These are phyloP conservation scores for Nemania sp. DNA, from an alignment of 2,329 filamentous ascomycete species.

Conservation along the genomic window DNA sequence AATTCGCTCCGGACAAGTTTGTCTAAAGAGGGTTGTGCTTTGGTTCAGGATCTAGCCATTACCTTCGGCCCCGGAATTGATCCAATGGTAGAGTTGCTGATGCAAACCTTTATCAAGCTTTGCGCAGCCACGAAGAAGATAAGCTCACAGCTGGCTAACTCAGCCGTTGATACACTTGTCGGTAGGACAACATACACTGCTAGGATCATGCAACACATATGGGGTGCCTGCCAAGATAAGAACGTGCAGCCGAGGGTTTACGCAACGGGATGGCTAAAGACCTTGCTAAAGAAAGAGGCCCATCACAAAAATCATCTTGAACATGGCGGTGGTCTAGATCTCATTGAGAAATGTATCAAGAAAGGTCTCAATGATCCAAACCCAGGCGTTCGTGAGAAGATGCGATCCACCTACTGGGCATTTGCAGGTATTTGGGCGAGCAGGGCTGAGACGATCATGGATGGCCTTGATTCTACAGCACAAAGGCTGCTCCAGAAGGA, in stretches of 20 bases:
- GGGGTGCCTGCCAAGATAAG: conserved; percentile 87
- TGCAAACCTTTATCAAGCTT: conserved; percentile 91
- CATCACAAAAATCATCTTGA: conserved; percentile 86
- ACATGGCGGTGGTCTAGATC: conserved; percentile 83
- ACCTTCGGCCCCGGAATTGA: conserved; percentile 84
- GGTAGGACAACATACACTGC: conserved; percentile 81
- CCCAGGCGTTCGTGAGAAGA: conserved; percentile 87
- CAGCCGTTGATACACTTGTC: conserved; percentile 83
- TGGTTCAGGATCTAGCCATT: conserved; percentile 86
- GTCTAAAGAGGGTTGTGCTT: conserved; percentile 84
- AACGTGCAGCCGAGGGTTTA: conserved; percentile 88
- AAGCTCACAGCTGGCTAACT: conserved; percentile 83
- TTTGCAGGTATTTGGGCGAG: conserved; percentile 83
- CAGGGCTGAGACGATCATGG: conserved; percentile 83
- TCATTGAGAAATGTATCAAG: conserved; percentile 88
- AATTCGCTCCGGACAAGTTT: conserved; percentile 89
- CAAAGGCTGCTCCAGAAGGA: conserved; percentile 86
- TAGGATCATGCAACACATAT: conserved; percentile 88
- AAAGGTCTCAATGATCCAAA: conserved; percentile 92
- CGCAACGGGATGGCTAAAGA: conserved; percentile 85
- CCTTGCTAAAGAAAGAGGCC: conserved; percentile 80
- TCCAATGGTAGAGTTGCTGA: conserved; percentile 87
- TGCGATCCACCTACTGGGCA: conserved; percentile 87
- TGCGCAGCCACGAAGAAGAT: conserved; percentile 94
- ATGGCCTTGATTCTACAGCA: conserved; percentile 80